Percentiles rank a stretch among this genome's conserved stretches.
phyloP scores from a whole-genome alignment of 192 early-diverging fungal genomes.

The Coemansia sp. region DNA sequence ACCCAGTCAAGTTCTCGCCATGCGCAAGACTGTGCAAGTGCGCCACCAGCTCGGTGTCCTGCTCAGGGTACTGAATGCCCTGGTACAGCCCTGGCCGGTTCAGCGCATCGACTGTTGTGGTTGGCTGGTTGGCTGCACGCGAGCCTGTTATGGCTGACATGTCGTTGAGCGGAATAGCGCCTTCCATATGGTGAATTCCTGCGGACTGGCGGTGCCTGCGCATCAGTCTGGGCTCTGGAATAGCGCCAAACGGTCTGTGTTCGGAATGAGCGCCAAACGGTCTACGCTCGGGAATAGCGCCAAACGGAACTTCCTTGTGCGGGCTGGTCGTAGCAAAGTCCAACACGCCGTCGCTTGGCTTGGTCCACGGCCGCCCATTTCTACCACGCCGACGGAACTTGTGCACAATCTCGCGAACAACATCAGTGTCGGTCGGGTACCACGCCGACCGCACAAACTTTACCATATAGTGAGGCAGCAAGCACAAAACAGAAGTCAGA shows the following conservation, averaged over 20 bases:
- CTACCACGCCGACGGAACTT: conserved; percentile 26
- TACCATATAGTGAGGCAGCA: conserved; percentile 70
- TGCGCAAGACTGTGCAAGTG: conserved; percentile 41
- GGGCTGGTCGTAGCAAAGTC: conserved; percentile 16
- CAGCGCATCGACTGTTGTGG: conserved; percentile 12
- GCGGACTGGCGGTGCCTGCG: background rate
- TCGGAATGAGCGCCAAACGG: conserved; percentile 48
- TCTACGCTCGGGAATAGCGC: conserved; percentile 32
- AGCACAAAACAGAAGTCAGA: conserved; percentile 61
- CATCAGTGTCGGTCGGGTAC: conserved; percentile 77
- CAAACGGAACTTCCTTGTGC: conserved; percentile 52
- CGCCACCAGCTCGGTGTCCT: conserved; percentile 29
- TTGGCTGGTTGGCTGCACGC: background rate
- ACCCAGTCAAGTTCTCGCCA: background rate
- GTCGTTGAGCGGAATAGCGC: conserved; percentile 39
- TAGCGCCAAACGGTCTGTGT: background rate
- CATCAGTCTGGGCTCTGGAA: conserved; percentile 8
- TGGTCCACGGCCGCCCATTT: background rate
- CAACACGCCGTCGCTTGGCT: conserved; percentile 10
- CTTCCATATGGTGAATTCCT: conserved; percentile 30
- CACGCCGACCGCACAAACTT: conserved; percentile 70
- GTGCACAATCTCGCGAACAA: conserved; percentile 77
- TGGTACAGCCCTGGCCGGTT: conserved; percentile 43
- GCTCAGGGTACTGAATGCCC: conserved; percentile 29
- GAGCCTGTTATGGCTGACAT: conserved; percentile 13